phyloP scores from a whole-genome alignment of 108 stramenopile genomes.

The Nitzschia sp. region DNA sequence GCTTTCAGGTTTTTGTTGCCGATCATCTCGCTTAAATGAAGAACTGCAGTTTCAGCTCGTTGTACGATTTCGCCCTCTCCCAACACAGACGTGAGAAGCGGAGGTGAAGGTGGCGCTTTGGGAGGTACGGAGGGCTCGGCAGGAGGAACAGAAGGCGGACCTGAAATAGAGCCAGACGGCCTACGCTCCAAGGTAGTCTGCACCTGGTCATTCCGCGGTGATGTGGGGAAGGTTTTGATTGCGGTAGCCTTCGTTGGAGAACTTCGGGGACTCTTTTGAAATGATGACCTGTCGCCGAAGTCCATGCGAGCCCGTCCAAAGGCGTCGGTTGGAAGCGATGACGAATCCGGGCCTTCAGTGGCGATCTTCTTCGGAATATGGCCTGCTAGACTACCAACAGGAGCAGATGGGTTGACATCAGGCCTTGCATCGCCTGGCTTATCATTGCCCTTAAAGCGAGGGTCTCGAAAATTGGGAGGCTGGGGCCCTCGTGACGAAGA shows the following conservation, averaged over 20 bases:
- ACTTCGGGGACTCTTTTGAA: background rate
- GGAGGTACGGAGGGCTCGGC: background rate
- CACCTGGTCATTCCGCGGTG: background rate
- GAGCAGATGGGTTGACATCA: background rate
- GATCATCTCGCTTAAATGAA: constrained; percentile 30
- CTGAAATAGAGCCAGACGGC: background rate
- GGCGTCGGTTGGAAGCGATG: background rate
- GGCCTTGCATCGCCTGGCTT: background rate
- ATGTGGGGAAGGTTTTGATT: background rate
- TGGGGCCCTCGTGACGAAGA: background rate
- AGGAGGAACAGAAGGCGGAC: background rate
- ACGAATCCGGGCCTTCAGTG: background rate
- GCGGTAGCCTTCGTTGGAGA: background rate
- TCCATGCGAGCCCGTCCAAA: background rate
- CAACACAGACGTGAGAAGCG: constrained; percentile 19
- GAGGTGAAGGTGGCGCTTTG: constrained; percentile 11
- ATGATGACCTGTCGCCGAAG: background rate
- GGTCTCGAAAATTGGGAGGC: background rate
- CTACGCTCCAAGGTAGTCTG: background rate
- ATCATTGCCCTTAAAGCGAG: background rate
- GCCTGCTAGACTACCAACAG: background rate
- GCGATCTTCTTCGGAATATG: background rate
- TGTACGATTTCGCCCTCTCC: constrained; percentile 29
- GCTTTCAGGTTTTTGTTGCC: constrained; percentile 1
- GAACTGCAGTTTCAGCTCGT: constrained; percentile 34